Conservation (phyloP, 1,139 yeast species). For the Yamadazyma pseudoaaseri region DNA sequence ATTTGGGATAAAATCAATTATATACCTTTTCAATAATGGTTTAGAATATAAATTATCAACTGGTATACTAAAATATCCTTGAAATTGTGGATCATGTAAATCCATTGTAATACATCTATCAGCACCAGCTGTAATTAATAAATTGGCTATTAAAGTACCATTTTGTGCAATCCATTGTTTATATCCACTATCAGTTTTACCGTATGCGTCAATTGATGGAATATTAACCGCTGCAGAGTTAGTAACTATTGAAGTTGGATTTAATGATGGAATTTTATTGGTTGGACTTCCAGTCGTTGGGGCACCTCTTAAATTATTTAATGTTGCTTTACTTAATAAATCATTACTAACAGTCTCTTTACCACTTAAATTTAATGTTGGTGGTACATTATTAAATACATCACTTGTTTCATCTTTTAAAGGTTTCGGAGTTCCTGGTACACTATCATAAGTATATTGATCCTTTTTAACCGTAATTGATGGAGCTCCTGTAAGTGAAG, state of each 20-base stretch:
- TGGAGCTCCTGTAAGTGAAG: conserved; percentile 55
- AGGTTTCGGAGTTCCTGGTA: conserved; percentile 60
- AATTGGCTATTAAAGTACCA: conserved; percentile 87
- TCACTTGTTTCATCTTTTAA: conserved; percentile 20
- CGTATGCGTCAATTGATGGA: conserved; percentile 36
- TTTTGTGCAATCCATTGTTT: conserved; percentile 96
- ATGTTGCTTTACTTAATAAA: conserved; percentile 15
- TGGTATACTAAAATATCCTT: conserved; percentile 89
- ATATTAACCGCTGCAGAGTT: conserved; percentile 30
- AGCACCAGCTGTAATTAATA: conserved; percentile 91
- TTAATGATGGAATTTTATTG: conserved; percentile 12
- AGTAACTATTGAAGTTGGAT: conserved; percentile 31
- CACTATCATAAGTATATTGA: conserved; percentile 57
- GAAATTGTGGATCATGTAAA: conserved; percentile 92
- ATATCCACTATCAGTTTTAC: conserved; percentile 62
- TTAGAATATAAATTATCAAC: conserved; percentile 88
- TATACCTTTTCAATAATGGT: conserved; percentile 80
- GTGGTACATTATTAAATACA: conserved; percentile 14
- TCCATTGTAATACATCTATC: conserved; percentile 98
- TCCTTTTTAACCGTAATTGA: conserved; percentile 40
- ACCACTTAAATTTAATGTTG: conserved; percentile 14
- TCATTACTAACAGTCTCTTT: conserved; percentile 6
- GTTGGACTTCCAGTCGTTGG: conserved; percentile 8
- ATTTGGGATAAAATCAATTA: conserved; percentile 67
- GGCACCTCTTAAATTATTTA: conserved; percentile 13